Evolutionary conservation across 2,329 filamentous ascomycete genomes (phyloP).

Genomic region (Phaeosphaeriaceae sp.): DNA sequence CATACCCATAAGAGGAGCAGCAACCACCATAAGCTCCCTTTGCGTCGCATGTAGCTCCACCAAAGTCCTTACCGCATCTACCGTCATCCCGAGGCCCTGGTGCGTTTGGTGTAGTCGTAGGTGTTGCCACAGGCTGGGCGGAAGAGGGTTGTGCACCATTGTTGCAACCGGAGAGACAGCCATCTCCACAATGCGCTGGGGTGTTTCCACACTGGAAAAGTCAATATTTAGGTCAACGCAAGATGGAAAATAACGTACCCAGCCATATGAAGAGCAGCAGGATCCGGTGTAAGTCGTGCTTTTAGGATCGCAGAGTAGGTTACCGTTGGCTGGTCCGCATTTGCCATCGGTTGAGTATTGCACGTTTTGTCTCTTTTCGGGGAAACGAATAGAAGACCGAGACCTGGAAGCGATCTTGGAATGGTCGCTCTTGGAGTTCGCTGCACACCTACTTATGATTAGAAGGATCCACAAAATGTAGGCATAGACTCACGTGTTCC

Average conservation of each 20-base stretch:
- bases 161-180: slow-evolving; percentile 45
- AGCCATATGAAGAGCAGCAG: slow-evolving; percentile 54
- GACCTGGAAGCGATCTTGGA: slow-evolving; percentile 29
- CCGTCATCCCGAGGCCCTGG: slow-evolving; percentile 38
- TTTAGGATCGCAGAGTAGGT: slow-evolving; percentile 52
- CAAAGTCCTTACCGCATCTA: slow-evolving; percentile 51
- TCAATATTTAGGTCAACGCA: background rate
- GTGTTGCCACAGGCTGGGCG: slow-evolving; percentile 2
- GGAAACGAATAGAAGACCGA: slow-evolving; percentile 26
- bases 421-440: slow-evolving; percentile 29
- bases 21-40: slow-evolving; percentile 49
- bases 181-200: slow-evolving; percentile 47
- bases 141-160: slow-evolving; percentile 11
- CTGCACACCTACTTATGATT: slow-evolving; percentile 20
- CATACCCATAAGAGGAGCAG: slow-evolving; percentile 43
- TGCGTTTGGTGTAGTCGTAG: slow-evolving; percentile 1
- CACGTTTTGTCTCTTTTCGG: slow-evolving; percentile 36
- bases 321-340: slow-evolving; percentile 49
- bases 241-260: slow-evolving; percentile 23
- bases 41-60: slow-evolving; percentile 48
- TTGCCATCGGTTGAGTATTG: slow-evolving; percentile 49
- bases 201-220: slow-evolving; percentile 51
- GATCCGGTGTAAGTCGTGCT: slow-evolving; percentile 53
- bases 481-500: slow-evolving; percentile 40
- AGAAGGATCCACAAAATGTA: background rate